Evolutionary conservation across 2,329 filamentous ascomycete genomes (phyloP).

Genomic region (Hirsutella rhossiliensis): DNA sequence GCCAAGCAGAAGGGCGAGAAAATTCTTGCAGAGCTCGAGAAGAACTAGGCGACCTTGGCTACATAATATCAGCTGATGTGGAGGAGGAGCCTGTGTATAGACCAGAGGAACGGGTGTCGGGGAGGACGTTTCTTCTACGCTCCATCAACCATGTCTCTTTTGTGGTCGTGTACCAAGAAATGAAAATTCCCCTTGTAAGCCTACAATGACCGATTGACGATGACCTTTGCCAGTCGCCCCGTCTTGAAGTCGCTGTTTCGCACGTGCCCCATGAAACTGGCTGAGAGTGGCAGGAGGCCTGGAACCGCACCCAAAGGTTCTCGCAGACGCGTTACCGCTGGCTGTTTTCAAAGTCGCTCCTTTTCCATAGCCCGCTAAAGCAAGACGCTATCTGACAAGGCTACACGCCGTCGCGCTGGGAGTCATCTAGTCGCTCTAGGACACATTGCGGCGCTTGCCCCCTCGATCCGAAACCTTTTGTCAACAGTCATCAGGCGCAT

Average conservation of each 20-base stretch:
- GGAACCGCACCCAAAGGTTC: too few species aligned
- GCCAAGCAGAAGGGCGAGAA: constrained; percentile 97
- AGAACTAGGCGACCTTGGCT: constrained; percentile 32
- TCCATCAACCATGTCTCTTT: constrained; percentile 41
- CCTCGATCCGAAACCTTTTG: too few species aligned
- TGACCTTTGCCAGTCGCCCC: background rate
- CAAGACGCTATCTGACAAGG: too few species aligned
- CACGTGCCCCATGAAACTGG: too few species aligned
- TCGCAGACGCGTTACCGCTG: too few species aligned
- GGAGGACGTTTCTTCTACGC: constrained; percentile 33
- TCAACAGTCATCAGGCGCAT: too few species aligned
- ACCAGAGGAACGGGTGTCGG: constrained; percentile 39
- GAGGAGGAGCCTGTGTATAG: constrained; percentile 41
- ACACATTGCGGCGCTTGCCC: too few species aligned
- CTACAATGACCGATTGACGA: background rate
- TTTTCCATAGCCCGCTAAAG: too few species aligned
- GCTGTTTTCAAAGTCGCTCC: too few species aligned
- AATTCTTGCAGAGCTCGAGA: constrained; percentile 92
- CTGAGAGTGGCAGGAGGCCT: too few species aligned
- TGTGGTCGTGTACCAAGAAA: constrained; percentile 52
- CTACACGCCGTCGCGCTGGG: too few species aligned
- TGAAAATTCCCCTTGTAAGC: constrained; percentile 30
- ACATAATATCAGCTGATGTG: constrained; percentile 22
- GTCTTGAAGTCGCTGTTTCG: background rate
- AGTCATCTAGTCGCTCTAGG: too few species aligned